Conservation (phyloP, 192 early-diverging fungal genomes). For the Coemansia sp. region DNA sequence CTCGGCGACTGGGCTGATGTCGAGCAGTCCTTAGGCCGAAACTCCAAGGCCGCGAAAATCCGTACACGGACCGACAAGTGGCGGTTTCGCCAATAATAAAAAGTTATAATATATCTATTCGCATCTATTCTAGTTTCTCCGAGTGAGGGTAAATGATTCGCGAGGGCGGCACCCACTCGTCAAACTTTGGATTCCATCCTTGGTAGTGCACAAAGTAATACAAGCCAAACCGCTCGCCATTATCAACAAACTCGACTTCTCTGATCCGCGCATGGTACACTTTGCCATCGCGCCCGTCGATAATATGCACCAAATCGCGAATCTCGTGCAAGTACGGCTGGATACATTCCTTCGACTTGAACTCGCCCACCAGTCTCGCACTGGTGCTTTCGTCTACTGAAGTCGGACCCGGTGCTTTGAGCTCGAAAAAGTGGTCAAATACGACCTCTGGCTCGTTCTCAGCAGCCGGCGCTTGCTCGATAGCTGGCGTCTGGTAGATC, state of each 20-base stretch:
- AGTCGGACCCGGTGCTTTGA: background rate
- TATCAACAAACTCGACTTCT: conserved; percentile 26
- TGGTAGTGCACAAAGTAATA: conserved; percentile 49
- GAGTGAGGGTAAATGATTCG: conserved; percentile 26
- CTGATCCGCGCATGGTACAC: conserved; percentile 29
- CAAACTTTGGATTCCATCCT: conserved; percentile 43
- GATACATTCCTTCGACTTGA: conserved; percentile 23
- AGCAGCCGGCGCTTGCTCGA: conserved; percentile 15
- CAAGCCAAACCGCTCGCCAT: conserved; percentile 26
- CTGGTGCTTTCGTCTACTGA: background rate
- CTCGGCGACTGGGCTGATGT: conserved; percentile 32
- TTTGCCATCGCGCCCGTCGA: conserved; percentile 45
- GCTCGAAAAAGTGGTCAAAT: conserved; percentile 39
- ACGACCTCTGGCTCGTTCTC: conserved; percentile 21
- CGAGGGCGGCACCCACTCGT: conserved; percentile 52
- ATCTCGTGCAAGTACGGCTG: conserved; percentile 31
- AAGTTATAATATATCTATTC: background rate
- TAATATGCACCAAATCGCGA: conserved; percentile 13
- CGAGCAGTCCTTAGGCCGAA: conserved; percentile 31
- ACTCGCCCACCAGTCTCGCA: background rate
- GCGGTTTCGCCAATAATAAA: background rate
- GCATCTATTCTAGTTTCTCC: background rate
- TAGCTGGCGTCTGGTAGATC: conserved; percentile 10
- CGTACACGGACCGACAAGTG: conserved; percentile 15
- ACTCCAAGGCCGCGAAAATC: conserved; percentile 23